Conservation (phyloP, 1,284 basidiomycete species). For the Ceratobasidium sp. region DNA sequence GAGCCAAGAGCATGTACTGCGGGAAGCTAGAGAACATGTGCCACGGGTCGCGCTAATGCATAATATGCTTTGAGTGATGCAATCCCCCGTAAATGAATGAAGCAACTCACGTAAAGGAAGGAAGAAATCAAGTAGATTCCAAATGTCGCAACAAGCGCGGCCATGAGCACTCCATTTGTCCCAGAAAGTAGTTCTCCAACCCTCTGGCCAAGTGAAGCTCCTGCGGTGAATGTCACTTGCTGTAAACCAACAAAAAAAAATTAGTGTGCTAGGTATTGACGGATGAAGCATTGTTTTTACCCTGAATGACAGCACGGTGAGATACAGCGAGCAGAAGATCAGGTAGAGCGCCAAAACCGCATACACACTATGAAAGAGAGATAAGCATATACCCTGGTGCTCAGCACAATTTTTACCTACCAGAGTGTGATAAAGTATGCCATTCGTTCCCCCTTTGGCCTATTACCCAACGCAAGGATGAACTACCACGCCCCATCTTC, state of each 20-base stretch:
- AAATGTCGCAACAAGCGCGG: conserved; percentile 87
- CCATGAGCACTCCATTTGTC: conserved; percentile 82
- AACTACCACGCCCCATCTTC: conserved; percentile 62
- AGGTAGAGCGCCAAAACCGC: conserved; percentile 81
- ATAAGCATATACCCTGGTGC: conserved; percentile 48
- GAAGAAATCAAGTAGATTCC: conserved; percentile 86
- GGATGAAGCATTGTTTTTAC: conserved; percentile 55
- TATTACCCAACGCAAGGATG: conserved; percentile 91
- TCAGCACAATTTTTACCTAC: conserved; percentile 50
- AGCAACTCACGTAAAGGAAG: conserved; percentile 79
- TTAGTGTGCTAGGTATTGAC: not conserved
- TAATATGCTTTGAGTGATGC: conserved; percentile 2
- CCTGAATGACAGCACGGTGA: conserved; percentile 78
- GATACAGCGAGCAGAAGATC: conserved; percentile 81
- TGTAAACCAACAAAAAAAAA: conserved; percentile 49
- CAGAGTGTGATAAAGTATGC: conserved; percentile 84
- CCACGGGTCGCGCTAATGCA: conserved; percentile 86
- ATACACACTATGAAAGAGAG: conserved; percentile 65
- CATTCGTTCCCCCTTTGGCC: conserved; percentile 90
- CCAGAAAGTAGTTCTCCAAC: conserved; percentile 71
- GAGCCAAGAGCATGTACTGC: conserved; percentile 89
- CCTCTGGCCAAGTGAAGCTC: conserved; percentile 55
- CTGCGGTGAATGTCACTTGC: conserved; percentile 58
- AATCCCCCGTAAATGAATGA: not conserved
- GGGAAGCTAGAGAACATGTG: conserved; percentile 97